Base-by-base conservation (phyloP, 352 stramenopile species). In the Globisporangium megalacanthum region DNA sequence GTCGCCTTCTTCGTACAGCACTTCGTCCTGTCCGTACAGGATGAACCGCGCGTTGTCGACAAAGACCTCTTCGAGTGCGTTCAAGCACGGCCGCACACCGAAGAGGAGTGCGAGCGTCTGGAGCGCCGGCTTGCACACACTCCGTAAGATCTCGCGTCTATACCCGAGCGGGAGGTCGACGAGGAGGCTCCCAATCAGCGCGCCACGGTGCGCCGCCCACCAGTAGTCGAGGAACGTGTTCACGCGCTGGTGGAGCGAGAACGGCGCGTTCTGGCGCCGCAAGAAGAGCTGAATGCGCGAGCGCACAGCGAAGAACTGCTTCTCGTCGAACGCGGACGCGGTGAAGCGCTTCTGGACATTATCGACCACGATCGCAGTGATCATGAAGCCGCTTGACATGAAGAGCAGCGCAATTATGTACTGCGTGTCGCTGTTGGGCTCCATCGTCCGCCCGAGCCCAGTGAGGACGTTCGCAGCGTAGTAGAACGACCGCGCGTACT, bases 261-360 rank as follows among this genome's bases (percentile, higher is more conserved):
- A 60, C 13, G 72, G 70, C 3, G 72, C 69, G 5, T 75, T 65
- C 58, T 81, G 72, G 2, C 72, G 66, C 13, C 67, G 64, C 47
- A 81, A 54, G 62, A 81, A 79, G 5, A 79, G 50, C 31, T 79
- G 68, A 9, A 81, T 78, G 2, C 69, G 61, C n/a, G 67, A 73
- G 9, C 72, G 67, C 11, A 60, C 68, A 3, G 72, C 66, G 11
- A 73, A 73, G 49, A 81, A 81, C 36, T 78, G 56, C 49, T 79
- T 81, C 39, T 81, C 66, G 39, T 81, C 72, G 49, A 62, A 67
- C n/a, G 72, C 72, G 1, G 72, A 78, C 6, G 72, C 72, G 0
- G 72, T 79, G 56, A 82, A 74, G 6, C 68, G 70, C 51, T 82
- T 82, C 35, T 82, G 72, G 1, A 79, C 72, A 15, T 77, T 75